Evolutionary conservation across 495 filamentous ascomycete genomes (phyloP), one percentile per base, ranked within the genome.

Genomic region (Trichoderma gamsii): DNA sequence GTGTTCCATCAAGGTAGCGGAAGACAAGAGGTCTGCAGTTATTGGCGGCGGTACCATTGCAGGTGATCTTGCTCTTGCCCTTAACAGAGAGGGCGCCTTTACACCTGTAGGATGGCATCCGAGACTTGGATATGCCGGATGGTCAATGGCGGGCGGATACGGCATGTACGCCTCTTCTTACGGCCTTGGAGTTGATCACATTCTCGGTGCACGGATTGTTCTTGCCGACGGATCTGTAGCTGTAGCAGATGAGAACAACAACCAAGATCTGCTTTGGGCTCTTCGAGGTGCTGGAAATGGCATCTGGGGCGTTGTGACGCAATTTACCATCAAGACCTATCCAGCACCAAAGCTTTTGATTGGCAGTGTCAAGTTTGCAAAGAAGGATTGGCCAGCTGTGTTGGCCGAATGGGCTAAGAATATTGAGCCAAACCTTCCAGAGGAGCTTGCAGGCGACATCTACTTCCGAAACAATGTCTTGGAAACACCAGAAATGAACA

Each of bases 281-380:
- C 73, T 83, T 35, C 73, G 78, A 0, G 81, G 81, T 4, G 81
- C 74, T 3, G 80, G 81, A 3, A 65, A 66, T 27, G 79, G 79
- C 1, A 66, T 71, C 8, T 81, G 80, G 66, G 80, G 81, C 7
- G 74, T 81, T 4, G 74, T 81, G 43, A 71, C 73, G 1, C 76
- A 80, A 64, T 32, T 79, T 3, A 70, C 71, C 1, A 70, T 78
- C 43, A 78, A 70, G 67, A 68, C 76, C 0, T 77, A 79, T 59
- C 72, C 76, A 2, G 61, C 75, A 15, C 66, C 43, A 15, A 41
- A 78, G 71, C 52, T 79, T 32, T 72, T 82, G 4, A 70, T 73
- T 11, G 80, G 80, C 16, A 65, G 67, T 0, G 70, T 82, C 35
- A 64, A 76, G 16, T 80, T 73, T 69, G 44, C 41, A 16, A 64